These are phyloP conservation scores for Isatis tinctoria DNA, from an alignment of 345 rosid species.

Conservation along the genomic window DNA sequence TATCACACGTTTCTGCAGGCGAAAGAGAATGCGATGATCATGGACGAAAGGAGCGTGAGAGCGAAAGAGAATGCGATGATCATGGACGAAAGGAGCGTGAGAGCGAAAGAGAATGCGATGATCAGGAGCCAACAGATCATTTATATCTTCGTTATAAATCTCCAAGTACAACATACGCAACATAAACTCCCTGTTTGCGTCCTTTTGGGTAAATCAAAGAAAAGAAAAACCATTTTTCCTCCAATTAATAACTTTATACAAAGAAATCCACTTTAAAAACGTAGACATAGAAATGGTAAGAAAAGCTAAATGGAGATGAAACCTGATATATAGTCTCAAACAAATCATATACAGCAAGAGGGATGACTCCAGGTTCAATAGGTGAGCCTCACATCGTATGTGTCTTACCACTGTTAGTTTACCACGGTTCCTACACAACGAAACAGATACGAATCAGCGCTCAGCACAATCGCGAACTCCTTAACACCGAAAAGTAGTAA, in stretches of 20 bases:
- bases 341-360: constrained; percentile 71
- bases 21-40: no score
- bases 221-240: neutral
- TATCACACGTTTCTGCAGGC: no score
- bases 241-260: neutral
- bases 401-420: constrained; percentile 94
- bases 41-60: no score
- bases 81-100: no score
- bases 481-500: neutral
- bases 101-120: no score
- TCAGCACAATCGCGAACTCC: neutral
- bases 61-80: no score
- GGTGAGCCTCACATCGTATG: constrained; percentile 91
- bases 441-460: neutral
- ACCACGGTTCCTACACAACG: constrained; percentile 65
- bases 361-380: constrained; percentile 80
- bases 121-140: constrained; percentile 87
- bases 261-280: neutral
- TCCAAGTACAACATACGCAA: constrained; percentile 94
- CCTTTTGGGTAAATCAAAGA: constrained; percentile 35
- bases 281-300: neutral
- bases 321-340: constrained; percentile 66
- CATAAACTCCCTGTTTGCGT: constrained; percentile 73
- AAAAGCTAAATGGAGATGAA: constrained; percentile 1
- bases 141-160: constrained; percentile 93